Evolutionary conservation across 163 green algal genomes (phyloP).

Genomic region (Picocystis sp.): DNA sequence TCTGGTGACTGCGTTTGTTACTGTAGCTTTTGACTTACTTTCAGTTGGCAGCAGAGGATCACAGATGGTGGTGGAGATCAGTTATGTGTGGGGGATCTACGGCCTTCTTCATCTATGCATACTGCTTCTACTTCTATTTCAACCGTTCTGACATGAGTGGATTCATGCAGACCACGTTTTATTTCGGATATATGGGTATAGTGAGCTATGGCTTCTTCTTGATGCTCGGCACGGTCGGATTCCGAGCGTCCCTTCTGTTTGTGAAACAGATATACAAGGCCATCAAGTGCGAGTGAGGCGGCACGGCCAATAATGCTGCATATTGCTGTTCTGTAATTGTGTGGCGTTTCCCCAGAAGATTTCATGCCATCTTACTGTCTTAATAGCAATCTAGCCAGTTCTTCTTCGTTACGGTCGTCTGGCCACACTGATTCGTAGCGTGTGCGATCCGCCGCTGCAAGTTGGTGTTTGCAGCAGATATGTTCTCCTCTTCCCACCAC

Average conservation of each 20-base stretch:
- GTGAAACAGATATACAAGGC: conserved; percentile 76
- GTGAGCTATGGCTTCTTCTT: conserved; percentile 92
- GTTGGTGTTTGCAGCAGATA: conserved; percentile 73
- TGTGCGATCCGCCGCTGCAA: conserved; percentile 47
- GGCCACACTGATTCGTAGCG: conserved; percentile 13
- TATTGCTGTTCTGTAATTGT: too few relatives aligned
- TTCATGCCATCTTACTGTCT: too few relatives aligned
- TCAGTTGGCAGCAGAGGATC: conserved; percentile 91
- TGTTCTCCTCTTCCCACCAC: conserved; percentile 41
- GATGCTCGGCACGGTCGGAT: conserved; percentile 83
- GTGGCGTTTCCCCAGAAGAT: too few relatives aligned
- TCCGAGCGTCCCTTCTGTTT: conserved; percentile 65
- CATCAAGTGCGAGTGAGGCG: conserved; percentile 37
- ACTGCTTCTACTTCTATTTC: conserved; percentile 96
- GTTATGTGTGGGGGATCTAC: conserved; percentile 89
- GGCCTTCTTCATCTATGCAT: conserved; percentile 79
- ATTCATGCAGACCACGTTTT: conserved; percentile 91
- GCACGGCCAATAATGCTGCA: too few relatives aligned
- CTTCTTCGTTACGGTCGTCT: conserved; percentile 23
- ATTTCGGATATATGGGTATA: conserved; percentile 91
- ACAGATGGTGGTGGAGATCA: conserved; percentile 84
- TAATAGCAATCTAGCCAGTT: conserved; percentile 34
- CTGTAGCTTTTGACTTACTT: conserved; percentile 95
- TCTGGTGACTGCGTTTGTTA: conserved; percentile 96
- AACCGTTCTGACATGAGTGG: conserved; percentile 79